Percentiles rank a stretch among this genome's conserved stretches.
Evolutionary conservation across 768 basidiomycete genomes (phyloP).

Genomic region (Piloderma croceum): DNA sequence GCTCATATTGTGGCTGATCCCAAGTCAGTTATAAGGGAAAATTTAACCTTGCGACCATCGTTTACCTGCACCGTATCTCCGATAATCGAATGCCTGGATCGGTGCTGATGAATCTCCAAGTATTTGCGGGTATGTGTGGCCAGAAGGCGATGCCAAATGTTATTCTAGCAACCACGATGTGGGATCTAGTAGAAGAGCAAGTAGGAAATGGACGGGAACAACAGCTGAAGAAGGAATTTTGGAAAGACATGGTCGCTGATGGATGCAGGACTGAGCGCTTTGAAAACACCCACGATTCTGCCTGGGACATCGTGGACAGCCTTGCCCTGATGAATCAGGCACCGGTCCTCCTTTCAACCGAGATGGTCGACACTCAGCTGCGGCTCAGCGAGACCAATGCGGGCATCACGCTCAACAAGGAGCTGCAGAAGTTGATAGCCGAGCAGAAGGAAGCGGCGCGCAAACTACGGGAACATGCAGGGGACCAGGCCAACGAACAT

Average conservation of each 20-base stretch:
- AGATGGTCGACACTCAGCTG: constrained; percentile 13
- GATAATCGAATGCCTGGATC: constrained; percentile 33
- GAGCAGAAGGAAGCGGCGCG: constrained; percentile 18
- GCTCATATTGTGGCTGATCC: no score
- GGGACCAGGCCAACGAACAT: no score
- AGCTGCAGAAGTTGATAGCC: constrained; percentile 13
- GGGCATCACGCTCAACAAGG: constrained; percentile 10
- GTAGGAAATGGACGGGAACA: constrained; percentile 23
- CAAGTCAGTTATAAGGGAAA: constrained; percentile 23
- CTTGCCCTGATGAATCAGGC: constrained; percentile 16
- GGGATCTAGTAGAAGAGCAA: constrained; percentile 24
- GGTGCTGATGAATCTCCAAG: constrained; percentile 26
- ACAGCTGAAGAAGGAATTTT: constrained; percentile 27
- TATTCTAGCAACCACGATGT: constrained; percentile 34
- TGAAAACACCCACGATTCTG: constrained; percentile 14
- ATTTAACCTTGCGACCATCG: constrained; percentile 26
- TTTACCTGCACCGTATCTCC: constrained; percentile 37
- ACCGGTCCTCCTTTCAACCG: constrained; percentile 23
- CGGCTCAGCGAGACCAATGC: constrained; percentile 9
- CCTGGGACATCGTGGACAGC: constrained; percentile 25
- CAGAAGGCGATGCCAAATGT: constrained; percentile 25
- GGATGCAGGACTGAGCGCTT: no score
- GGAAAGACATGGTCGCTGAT: constrained; percentile 19
- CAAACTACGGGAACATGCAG: constrained; percentile 13
- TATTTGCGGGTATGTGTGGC: constrained; percentile 27